Conservation (phyloP, 2,329 filamentous ascomycete species). For the Aspergillus fructus region DNA sequence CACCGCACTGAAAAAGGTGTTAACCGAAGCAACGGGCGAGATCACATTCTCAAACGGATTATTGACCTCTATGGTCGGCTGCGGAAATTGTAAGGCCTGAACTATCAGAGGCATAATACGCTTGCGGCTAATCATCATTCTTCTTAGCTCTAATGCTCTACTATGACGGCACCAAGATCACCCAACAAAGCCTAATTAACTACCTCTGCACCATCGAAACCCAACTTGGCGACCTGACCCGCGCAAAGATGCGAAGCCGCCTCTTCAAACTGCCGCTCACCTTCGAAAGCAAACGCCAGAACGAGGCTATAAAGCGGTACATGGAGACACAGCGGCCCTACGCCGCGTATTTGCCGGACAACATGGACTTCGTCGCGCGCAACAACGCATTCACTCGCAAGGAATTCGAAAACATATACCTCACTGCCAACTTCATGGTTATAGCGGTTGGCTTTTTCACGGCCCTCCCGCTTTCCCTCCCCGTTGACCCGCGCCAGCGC, state of each 20-base stretch:
- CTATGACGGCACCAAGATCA: slow-evolving; percentile 44
- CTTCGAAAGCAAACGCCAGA: slow-evolving; percentile 39
- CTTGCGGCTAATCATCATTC: not conserved
- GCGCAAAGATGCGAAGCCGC: slow-evolving; percentile 44
- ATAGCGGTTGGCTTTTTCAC: slow-evolving; percentile 58
- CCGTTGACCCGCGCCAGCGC: slow-evolving; percentile 55
- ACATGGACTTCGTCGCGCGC: slow-evolving; percentile 57
- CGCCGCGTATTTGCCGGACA: slow-evolving; percentile 63
- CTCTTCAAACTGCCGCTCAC: slow-evolving; percentile 47
- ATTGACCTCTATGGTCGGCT: slow-evolving; percentile 54
- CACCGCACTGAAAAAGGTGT: slow-evolving; percentile 52
- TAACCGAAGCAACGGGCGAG: slow-evolving; percentile 35
- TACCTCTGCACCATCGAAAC: slow-evolving; percentile 39
- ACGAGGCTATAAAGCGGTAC: slow-evolving; percentile 59
- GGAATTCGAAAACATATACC: slow-evolving; percentile 52
- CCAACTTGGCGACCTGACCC: slow-evolving; percentile 39
- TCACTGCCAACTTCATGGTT: slow-evolving; percentile 52
- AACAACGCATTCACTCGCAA: slow-evolving; percentile 54
- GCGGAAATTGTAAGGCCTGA: slow-evolving; percentile 37
- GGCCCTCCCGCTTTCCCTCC: slow-evolving; percentile 53
- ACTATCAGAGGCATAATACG: not conserved
- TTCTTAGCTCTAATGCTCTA: slow-evolving; percentile 43
- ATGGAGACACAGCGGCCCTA: slow-evolving; percentile 61
- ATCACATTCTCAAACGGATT: slow-evolving; percentile 44
- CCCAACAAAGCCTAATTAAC: slow-evolving; percentile 38